phyloP scores from a whole-genome alignment of 768 basidiomycete genomes.

The Leccinum fibrillosum region DNA sequence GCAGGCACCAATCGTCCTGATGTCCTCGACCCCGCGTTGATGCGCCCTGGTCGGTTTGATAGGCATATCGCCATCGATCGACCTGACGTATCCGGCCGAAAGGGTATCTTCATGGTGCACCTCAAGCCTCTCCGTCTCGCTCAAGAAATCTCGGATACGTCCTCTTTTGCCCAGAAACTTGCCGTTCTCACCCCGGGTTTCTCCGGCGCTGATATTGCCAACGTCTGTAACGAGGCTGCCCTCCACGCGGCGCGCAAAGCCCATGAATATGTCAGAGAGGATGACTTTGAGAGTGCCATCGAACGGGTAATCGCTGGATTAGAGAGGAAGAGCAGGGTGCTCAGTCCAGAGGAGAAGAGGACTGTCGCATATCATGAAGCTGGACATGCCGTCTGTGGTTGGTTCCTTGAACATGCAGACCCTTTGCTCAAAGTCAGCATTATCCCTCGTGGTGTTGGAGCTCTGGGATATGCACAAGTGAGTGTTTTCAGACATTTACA shows the following conservation, averaged over 20 bases:
- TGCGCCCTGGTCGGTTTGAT: slow-evolving; percentile 98
- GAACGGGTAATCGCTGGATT: slow-evolving; percentile 97
- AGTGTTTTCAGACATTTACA: slow-evolving; percentile 14
- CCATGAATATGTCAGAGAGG: slow-evolving; percentile 73
- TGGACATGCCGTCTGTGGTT: slow-evolving; percentile 96
- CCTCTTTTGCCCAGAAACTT: slow-evolving; percentile 81
- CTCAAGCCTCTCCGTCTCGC: slow-evolving; percentile 77
- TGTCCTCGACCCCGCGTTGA: slow-evolving; percentile 90
- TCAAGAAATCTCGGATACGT: slow-evolving; percentile 45
- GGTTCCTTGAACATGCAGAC: slow-evolving; percentile 98
- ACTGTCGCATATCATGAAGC: slow-evolving; percentile 99
- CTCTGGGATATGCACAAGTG: slow-evolving; percentile 94
- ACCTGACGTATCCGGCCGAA: slow-evolving; percentile 91
- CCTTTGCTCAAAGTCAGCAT: slow-evolving; percentile 97
- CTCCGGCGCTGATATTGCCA: slow-evolving; percentile 98
- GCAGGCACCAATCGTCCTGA: slow-evolving; percentile 97
- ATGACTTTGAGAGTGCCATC: slow-evolving; percentile 95
- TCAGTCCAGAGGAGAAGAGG: slow-evolving; percentile 96
- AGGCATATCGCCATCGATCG: slow-evolving; percentile 93
- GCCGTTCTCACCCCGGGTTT: slow-evolving; percentile 97
- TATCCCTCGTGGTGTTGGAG: slow-evolving; percentile 94
- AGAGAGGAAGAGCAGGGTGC: slow-evolving; percentile 91
- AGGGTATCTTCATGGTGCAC: slow-evolving; percentile 93
- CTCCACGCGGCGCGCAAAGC: slow-evolving; percentile 87
- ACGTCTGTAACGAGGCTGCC: slow-evolving; percentile 98